A percentile compares a stretch with the other conserved stretches of the same genome.
Evolutionary conservation across 345 rosid genomes (phyloP).

Genomic region (Eucalyptus regnans): DNA sequence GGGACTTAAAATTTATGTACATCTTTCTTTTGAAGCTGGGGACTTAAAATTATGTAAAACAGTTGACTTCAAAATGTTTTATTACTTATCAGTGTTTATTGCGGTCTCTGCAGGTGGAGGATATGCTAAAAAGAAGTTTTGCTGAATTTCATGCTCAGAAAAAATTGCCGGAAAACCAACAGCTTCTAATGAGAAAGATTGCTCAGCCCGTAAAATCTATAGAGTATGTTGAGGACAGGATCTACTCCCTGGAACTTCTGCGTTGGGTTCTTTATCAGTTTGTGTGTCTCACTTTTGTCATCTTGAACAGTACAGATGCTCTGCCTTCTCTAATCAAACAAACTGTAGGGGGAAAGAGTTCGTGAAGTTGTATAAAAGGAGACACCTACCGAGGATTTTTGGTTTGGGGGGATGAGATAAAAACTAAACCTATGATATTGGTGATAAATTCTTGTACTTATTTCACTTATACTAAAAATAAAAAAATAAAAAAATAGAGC

Average conservation of each 20-base stretch:
- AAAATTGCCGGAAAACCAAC: constrained; percentile 80
- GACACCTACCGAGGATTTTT: background rate
- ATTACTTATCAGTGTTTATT: background rate
- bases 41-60: background rate
- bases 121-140: constrained; percentile 97
- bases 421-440: background rate
- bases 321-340: background rate
- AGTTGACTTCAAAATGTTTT: background rate
- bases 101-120: constrained; percentile 64
- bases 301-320: background rate
- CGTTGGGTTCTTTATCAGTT: background rate
- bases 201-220: constrained; percentile 57
- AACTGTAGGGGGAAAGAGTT: background rate
- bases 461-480: background rate
- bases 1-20: background rate
- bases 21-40: background rate
- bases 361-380: background rate
- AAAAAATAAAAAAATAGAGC: background rate
- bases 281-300: background rate
- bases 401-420: background rate
- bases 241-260: background rate
- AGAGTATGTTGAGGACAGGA: constrained; percentile 43
- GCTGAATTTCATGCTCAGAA: constrained; percentile 95
- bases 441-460: background rate
- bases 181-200: constrained; percentile 70